A percentile compares a stretch with the other conserved stretches of the same genome.
These are phyloP conservation scores for Ascochyta rabiei DNA, from an alignment of 2,329 filamentous ascomycete genomes.

Conservation along the genomic window DNA sequence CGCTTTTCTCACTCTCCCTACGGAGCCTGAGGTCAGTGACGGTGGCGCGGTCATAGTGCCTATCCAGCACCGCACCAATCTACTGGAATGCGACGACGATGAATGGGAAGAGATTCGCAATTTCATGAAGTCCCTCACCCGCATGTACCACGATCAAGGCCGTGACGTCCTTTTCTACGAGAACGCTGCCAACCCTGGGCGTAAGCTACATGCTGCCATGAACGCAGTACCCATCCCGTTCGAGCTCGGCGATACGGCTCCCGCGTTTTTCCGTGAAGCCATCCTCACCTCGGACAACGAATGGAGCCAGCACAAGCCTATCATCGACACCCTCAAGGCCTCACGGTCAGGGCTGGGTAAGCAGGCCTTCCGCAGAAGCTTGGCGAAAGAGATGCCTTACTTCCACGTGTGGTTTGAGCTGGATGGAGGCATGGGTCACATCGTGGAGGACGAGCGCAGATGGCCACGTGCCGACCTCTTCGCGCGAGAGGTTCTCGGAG, in stretches of 20 bases:
- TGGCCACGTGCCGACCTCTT: constrained; percentile 95
- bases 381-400: constrained; percentile 97
- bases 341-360: constrained; percentile 74
- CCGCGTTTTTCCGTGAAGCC: constrained; percentile 94
- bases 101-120: constrained; percentile 99
- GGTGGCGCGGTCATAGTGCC: constrained; percentile 89
- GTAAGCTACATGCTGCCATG: constrained; percentile 84
- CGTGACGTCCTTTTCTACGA: constrained; percentile 97
- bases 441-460: constrained; percentile 82
- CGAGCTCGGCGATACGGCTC: constrained; percentile 86
- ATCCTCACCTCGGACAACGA: constrained; percentile 88
- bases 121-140: constrained; percentile 95
- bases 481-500: constrained; percentile 87
- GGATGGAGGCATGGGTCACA: constrained; percentile 88
- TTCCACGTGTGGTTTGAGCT: constrained; percentile 95
- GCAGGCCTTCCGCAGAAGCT: constrained; percentile 76
- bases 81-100: constrained; percentile 97
- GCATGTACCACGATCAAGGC: constrained; percentile 93
- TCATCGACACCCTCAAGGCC: constrained; percentile 81
- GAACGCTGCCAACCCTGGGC: constrained; percentile 82
- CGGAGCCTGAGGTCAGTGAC: constrained; percentile 83
- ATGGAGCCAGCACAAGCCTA: constrained; percentile 93
- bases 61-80: constrained; percentile 82
- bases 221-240: constrained; percentile 87
- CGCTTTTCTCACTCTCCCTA: constrained; percentile 85